Percentiles rank a stretch among this genome's conserved stretches.
These are phyloP conservation scores for Pseudotsuga menziesii DNA, from an alignment of 75 land plant species.

Conservation along the genomic window DNA sequence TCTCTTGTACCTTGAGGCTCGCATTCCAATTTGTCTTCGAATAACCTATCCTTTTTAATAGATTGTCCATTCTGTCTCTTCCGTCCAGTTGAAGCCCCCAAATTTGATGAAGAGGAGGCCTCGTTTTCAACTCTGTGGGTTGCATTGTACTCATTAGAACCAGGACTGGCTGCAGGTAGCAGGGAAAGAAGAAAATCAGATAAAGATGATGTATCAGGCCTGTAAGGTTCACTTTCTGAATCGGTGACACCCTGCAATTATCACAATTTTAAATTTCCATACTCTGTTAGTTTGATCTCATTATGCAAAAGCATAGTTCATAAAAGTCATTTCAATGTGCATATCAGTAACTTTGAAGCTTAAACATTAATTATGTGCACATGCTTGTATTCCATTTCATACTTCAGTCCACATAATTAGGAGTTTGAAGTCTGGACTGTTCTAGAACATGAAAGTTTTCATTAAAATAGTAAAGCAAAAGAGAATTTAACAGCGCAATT, in stretches of 20 bases:
- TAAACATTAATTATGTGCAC: not conserved
- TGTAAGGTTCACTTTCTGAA: conserved; percentile 17
- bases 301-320: conserved; percentile 4
- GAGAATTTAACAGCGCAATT: too few species aligned
- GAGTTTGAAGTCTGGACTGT: not conserved
- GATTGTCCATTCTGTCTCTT: conserved; percentile 16
- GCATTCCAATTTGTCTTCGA: conserved; percentile 8
- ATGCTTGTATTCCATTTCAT: conserved; percentile 1
- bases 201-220: conserved; percentile 51
- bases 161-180: conserved; percentile 26
- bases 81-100: conserved; percentile 16
- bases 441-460: not conserved
- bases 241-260: conserved; percentile 8
- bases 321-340: not conserved
- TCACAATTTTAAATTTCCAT: not conserved
- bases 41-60: conserved; percentile 16
- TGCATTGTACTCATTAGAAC: conserved; percentile 13
- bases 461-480: too few species aligned
- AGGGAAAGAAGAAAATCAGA: conserved; percentile 54
- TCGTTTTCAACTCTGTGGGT: conserved; percentile 9
- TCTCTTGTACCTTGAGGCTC: conserved; percentile 15
- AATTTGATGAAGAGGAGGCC: conserved; percentile 2
- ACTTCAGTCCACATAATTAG: conserved; percentile 3
- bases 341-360: not conserved
- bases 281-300: not conserved